A percentile compares a stretch with the other conserved stretches of the same genome.
These are phyloP conservation scores for Cytospora piceicola DNA, from an alignment of 2,329 filamentous ascomycete genomes.

Conservation along the genomic window DNA sequence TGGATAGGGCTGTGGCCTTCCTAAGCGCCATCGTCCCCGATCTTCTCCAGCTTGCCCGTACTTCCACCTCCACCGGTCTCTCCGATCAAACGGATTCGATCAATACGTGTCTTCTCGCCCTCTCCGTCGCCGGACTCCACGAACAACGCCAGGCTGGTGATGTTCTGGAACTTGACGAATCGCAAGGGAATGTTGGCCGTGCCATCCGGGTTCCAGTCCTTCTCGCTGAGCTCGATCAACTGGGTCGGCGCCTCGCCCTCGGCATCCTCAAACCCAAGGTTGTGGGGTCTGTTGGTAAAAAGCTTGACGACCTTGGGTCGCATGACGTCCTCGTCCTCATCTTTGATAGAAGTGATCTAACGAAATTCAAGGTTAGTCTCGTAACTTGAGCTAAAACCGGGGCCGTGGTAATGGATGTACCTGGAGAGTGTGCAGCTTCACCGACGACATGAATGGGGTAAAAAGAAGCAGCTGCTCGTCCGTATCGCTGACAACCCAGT, in stretches of 20 bases:
- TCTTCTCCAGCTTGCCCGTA: conserved; percentile 94
- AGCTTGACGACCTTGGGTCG: conserved; percentile 82
- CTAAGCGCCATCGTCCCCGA: conserved; percentile 75
- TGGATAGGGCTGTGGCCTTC: neutral
- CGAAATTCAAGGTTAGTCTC: conserved; percentile 36
- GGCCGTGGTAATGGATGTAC: conserved; percentile 43
- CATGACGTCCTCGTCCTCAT: conserved; percentile 72
- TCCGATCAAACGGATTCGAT: conserved; percentile 79
- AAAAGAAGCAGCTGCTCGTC: conserved; percentile 96
- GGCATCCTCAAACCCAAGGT: conserved; percentile 93
- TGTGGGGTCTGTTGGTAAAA: conserved; percentile 86
- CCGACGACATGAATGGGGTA: conserved; percentile 81
- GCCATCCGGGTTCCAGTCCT: conserved; percentile 81
- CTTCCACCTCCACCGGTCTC: conserved; percentile 90
- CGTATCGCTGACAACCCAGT: conserved; percentile 96
- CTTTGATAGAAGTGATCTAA: conserved; percentile 77
- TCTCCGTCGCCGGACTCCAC: conserved; percentile 84
- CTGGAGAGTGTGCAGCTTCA: conserved; percentile 87
- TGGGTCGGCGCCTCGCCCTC: conserved; percentile 85
- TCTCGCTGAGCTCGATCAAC: conserved; percentile 70
- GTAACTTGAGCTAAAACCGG: neutral
- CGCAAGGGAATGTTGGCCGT: conserved; percentile 75
- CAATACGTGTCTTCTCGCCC: conserved; percentile 82
- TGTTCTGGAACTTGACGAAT: conserved; percentile 97
- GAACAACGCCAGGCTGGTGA: conserved; percentile 84